Percentiles rank a stretch among this genome's conserved stretches.
Evolutionary conservation across 768 basidiomycete species (phyloP).

Genomic region (Lanmaoa rubissima): DNA sequence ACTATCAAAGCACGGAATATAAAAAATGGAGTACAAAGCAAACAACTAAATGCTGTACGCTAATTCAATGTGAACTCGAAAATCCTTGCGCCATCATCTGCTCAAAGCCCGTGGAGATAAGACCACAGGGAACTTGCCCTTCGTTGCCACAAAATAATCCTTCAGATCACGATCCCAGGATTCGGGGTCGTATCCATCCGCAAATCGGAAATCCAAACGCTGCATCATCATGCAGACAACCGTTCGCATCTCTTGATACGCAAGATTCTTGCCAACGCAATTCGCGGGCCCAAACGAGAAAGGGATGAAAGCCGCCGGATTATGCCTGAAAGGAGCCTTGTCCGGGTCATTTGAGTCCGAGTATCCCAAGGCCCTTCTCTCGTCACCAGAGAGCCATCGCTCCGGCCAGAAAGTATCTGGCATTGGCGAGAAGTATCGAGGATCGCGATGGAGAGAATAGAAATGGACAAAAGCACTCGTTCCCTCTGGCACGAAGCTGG

Average conservation of each 20-base stretch:
- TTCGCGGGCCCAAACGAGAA: slow-evolving; percentile 46
- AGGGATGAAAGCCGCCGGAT: slow-evolving; percentile 42
- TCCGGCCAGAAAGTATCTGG: slow-evolving; percentile 46
- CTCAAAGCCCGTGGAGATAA: slow-evolving; percentile 32
- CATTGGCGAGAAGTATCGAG: slow-evolving; percentile 44
- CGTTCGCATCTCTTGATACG: slow-evolving; percentile 42
- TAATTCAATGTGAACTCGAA: slow-evolving; percentile 21
- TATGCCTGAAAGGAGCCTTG: slow-evolving; percentile 32
- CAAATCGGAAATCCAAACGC: slow-evolving; percentile 40
- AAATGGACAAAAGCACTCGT: slow-evolving; percentile 43
- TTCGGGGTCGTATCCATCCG: slow-evolving; percentile 34
- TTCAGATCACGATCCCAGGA: slow-evolving; percentile 36
- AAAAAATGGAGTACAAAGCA: slow-evolving; percentile 6
- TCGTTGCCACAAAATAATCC: slow-evolving; percentile 39
- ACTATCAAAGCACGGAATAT: slow-evolving; percentile 14
- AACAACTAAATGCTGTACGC: slow-evolving; percentile 28
- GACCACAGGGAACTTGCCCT: slow-evolving; percentile 34
- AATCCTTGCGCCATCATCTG: slow-evolving; percentile 17
- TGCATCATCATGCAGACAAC: slow-evolving; percentile 39
- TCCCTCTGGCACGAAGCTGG: slow-evolving; percentile 44
- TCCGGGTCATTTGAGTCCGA: slow-evolving; percentile 23
- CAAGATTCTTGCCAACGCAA: slow-evolving; percentile 46
- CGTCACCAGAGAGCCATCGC: slow-evolving; percentile 38
- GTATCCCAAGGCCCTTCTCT: slow-evolving; percentile 25
- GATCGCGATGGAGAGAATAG: slow-evolving; percentile 46